phyloP scores from a whole-genome alignment of 1,284 basidiomycete genomes.

The Malassezia arunalokei region DNA sequence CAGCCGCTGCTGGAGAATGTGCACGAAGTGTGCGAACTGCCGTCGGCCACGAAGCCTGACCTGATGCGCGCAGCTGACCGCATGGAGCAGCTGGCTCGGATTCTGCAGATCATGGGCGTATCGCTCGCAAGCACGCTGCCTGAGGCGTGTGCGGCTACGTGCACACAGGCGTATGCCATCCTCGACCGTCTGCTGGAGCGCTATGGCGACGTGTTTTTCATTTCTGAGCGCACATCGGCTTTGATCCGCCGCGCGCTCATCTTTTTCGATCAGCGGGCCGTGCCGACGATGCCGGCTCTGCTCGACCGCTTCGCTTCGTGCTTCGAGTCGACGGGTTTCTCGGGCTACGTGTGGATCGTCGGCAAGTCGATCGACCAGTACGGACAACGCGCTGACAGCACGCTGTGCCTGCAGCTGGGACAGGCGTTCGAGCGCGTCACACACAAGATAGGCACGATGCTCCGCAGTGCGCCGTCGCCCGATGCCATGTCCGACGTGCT shows the following conservation, averaged over 20 bases:
- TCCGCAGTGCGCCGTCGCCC: conserved; percentile 3
- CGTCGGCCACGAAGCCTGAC: conserved; percentile 50
- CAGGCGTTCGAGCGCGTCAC: conserved; percentile 29
- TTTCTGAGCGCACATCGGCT: conserved; percentile 75
- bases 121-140: conserved; percentile 51
- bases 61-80: conserved; percentile 62
- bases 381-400: conserved; percentile 19
- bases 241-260: conserved; percentile 71
- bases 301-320: conserved; percentile 62
- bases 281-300: conserved; percentile 60
- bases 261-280: conserved; percentile 63
- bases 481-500: conserved; percentile 52
- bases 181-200: conserved; percentile 68
- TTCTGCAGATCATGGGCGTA: conserved; percentile 24
- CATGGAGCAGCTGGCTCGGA: conserved; percentile 40
- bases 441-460: conserved; percentile 16
- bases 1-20: conserved; percentile 51
- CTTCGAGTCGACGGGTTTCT: conserved; percentile 70
- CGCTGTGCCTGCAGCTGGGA: conserved; percentile 20
- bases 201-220: conserved; percentile 65
- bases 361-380: conserved; percentile 56
- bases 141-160: conserved; percentile 63
- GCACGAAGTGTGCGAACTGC: conserved; percentile 40
- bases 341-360: conserved; percentile 87
- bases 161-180: conserved; percentile 67